Conservation (phyloP, 441 rosid species). For the Omphalea diandra region DNA sequence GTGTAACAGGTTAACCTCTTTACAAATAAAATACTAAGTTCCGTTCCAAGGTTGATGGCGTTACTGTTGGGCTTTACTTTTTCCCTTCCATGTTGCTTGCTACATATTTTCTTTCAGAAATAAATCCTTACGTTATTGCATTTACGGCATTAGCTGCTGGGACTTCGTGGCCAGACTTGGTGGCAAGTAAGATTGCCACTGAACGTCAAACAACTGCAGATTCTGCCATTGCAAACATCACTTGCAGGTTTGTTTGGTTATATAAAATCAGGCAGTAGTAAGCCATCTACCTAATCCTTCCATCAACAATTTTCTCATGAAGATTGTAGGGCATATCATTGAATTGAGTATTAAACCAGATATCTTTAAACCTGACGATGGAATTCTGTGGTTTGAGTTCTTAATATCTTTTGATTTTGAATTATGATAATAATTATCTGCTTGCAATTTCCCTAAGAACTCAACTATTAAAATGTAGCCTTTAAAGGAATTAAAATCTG, state of each 20-base stretch:
- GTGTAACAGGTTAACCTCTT: slow-evolving; percentile 65
- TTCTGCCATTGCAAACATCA: slow-evolving; percentile 95
- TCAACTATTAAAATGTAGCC: no score
- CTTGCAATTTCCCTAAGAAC: no score
- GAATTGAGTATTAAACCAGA: no score
- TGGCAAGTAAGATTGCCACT: slow-evolving; percentile 96
- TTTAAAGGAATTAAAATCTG: background rate
- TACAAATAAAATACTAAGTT: background rate
- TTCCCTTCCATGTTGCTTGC: background rate
- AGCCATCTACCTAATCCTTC: no score
- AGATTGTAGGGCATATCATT: no score
- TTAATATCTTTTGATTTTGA: no score
- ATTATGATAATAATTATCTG: no score
- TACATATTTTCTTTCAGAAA: slow-evolving; percentile 43
- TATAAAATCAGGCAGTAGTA: no score
- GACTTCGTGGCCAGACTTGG: slow-evolving; percentile 96
- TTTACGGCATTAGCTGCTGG: slow-evolving; percentile 86
- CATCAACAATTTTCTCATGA: no score
- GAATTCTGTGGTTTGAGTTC: no score
- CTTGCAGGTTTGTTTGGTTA: slow-evolving; percentile 85
- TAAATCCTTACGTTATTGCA: slow-evolving; percentile 89
- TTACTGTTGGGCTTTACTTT: slow-evolving; percentile 3
- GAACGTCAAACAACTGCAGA: slow-evolving; percentile 89
- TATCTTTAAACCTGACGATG: no score
- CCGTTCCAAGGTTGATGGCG: slow-evolving; percentile 2